These are phyloP conservation scores for Debaryomyces udenii DNA, from an alignment of 1,139 yeast genomes.

Conservation along the genomic window DNA sequence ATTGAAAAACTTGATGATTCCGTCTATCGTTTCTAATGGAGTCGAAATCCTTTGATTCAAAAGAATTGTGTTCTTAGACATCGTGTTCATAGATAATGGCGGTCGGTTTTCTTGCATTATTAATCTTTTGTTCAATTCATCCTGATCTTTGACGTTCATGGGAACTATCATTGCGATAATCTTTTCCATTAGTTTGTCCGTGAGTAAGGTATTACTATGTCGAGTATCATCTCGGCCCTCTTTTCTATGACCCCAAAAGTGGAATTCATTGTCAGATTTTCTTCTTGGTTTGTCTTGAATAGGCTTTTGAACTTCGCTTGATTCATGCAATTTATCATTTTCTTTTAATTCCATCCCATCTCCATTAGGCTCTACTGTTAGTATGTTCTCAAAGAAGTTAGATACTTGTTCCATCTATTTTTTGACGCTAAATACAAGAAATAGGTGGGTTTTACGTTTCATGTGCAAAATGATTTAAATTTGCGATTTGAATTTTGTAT, in stretches of 20 bases:
- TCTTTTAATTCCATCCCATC: background rate
- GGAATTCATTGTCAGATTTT: background rate
- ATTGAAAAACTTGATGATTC: constrained; percentile 51
- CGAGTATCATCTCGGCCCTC: constrained; percentile 10
- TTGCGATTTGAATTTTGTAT: constrained; percentile 7
- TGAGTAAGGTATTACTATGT: constrained; percentile 37
- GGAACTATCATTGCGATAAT: constrained; percentile 73
- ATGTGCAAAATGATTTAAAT: background rate
- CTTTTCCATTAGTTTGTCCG: constrained; percentile 73
- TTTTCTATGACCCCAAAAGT: constrained; percentile 4
- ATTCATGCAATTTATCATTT: background rate
- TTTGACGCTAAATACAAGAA: background rate
- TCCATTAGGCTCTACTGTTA: constrained; percentile 24
- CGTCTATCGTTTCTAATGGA: constrained; percentile 64
- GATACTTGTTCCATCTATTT: constrained; percentile 34
- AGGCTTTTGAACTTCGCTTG: background rate
- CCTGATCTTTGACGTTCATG: constrained; percentile 48
- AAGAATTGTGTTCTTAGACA: constrained; percentile 70
- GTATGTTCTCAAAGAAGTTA: constrained; percentile 30
- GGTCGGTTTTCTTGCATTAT: constrained; percentile 68
- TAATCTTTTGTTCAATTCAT: constrained; percentile 51
- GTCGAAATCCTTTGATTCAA: constrained; percentile 65
- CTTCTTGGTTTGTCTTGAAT: constrained; percentile 4
- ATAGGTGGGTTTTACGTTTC: background rate
- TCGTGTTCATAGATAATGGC: constrained; percentile 64